Base-by-base conservation (phyloP, 2,329 filamentous ascomycete species). In the Trichoderma arundinaceum region DNA sequence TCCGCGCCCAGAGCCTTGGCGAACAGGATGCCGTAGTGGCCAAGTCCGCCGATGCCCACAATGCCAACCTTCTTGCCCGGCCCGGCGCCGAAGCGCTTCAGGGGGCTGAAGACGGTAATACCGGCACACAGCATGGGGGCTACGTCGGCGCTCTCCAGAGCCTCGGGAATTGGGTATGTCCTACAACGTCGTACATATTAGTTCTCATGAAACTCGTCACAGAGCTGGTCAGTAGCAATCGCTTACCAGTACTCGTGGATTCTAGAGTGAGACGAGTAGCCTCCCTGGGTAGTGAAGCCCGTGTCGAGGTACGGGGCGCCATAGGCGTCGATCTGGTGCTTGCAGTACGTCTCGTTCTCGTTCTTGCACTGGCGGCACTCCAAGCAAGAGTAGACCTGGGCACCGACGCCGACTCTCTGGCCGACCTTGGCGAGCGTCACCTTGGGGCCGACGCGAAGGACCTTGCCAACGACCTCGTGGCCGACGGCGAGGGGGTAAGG, bases 41-140 rank as follows among this genome's bases (percentile, higher is more conserved):
- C 90, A 64, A 92, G 85, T 12, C 89, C 89, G 17, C 89, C 89
- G 69, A 92, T 81, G 68, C 91, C 91, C 8, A 92, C 86, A 67
- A 94, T 86, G 43, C 85, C 91, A 22, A 93, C 87, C 80, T 92
- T 92, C 82, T 91, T 92, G 68, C 92, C 92, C 1, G 90, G 90
- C 0, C 90, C 90, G 67, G 85, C 84, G 22, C 90, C 90, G 73
- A 93, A 88, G 56, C 92, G 86, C 69, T 91, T 88, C 13, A 96
- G 83, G 1, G 92, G 92, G 67, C 86, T 90, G 80, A 88, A 96
- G 66, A 88, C 88, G 3, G 92, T 96, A 70, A 96, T 83, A 69
- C 92, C 92, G 46, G 91, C 92, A 77, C 92, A 96, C 71, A 95
- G 84, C 90, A 94, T 92, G 9, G 90, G 91, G 1, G 91, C 92